Evolutionary conservation across 1,284 basidiomycete species (phyloP), one percentile per base, ranked within the genome.

Genomic region (Leccinum pachyderme): DNA sequence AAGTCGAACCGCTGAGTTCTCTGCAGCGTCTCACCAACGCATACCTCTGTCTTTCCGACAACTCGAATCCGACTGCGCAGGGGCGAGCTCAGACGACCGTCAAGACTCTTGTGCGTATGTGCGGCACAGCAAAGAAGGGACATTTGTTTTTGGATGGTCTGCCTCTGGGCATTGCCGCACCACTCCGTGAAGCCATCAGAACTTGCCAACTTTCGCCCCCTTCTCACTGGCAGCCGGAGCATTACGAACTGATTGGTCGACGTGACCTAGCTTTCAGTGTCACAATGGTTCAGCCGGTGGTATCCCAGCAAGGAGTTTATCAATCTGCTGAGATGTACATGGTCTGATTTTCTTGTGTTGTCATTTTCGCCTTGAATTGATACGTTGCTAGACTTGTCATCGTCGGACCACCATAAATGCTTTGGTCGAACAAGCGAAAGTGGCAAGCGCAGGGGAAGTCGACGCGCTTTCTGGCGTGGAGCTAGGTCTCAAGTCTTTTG

Each of bases 201-300:
- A 86, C 87, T 9, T 92, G 89, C 62, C 93, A 95, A 64, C 72
- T 89, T 12, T 80, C 84, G 0, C 92, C 95, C 1, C 84, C 87
- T 0, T 76, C 78, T 6, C 80, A 86, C 55, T 94, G 91, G 89
- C 77, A 83, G 0, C 66, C 82, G 7, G 79, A 79, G 7, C 84
- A 88, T 43, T 97, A 93, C 67, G 75, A 79, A 12, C 79, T 92
- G 2, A 82, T 96, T 53, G 89, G 88, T 5, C 79, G 95, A 32
- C 82, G 86, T 52, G 96, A 98, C 67, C 75, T 97, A 2, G 85
- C 87, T 7, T 70, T 61, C 49, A 70, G 71, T 31, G 70, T 70
- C 33, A 65, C 65, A n/a, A 59, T 58, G 59, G 64, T 67, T 37
- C 70, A 73, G 49, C 68, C 71, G 2, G 62, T 62, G 1, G 52